Evolutionary conservation across 2,329 filamentous ascomycete species (phyloP), one percentile per base, ranked within the genome.

Genomic region (Didymosphaeria variabile): DNA sequence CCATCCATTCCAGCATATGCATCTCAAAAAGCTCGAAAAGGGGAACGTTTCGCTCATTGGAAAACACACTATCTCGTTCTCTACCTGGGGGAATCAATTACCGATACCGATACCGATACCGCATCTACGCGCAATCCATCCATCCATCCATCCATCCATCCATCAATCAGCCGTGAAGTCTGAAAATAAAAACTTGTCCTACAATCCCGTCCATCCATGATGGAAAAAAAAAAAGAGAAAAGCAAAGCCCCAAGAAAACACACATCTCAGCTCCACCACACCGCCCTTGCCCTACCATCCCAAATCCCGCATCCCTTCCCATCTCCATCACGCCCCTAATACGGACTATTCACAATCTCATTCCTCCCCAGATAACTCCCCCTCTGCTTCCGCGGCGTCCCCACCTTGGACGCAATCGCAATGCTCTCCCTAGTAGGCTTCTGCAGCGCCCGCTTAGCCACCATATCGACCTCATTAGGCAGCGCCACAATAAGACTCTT

Each of bases 391-490:
- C 72, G 62, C 61, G 68, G 81, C 64, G 67, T 76, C 57, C 76
- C 85, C 64, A 80, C 83, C 72, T 82, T 84, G 47, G 80, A 82
- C 64, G 79, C 80, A 55, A 69, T 89, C 38, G 92, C 91, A 77
- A 99, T 98, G 78, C 93, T 97, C 83, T 99, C 93, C 40, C 95
- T 85, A 0, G 95, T 98, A 1, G 94, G 93, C 73, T 90, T 90
- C 84, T 92, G 92, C 74, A 99, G 86, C 59, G 88, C 90, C 70
- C 90, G 87, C 79, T 94, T 94, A 49, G 90, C 91, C 13, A 99
- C 92, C 94, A 98, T 98, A 79, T 97, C 96, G 68, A 99, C 95
- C 78, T 98, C 94, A 75, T 99, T 97, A 2, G 95, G 94, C 65
- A 99, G 83, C 0, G 95, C 95, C 38, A 99, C 94, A 72, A 99